Percentiles rank a stretch among this genome's conserved stretches.
Conservation (phyloP, 1,284 basidiomycete genomes). For the Puccinia polysora region DNA sequence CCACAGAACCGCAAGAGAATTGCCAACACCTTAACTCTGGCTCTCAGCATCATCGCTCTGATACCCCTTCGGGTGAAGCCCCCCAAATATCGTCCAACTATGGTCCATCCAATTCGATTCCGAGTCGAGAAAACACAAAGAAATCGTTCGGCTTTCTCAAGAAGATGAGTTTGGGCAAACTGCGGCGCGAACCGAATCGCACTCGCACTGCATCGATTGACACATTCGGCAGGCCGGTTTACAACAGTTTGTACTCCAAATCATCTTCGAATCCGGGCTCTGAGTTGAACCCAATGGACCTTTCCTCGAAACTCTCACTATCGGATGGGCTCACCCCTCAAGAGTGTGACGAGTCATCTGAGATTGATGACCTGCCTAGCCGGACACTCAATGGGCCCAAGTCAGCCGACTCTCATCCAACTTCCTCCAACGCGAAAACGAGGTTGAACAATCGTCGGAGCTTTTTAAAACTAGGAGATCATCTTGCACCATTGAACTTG, state of each 20-base stretch:
- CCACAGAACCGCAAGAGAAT: too few species aligned
- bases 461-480: slow-evolving; percentile 30
- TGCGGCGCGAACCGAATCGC: slow-evolving; percentile 21
- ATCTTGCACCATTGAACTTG: slow-evolving; percentile 5
- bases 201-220: slow-evolving; percentile 19
- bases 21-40: too few species aligned
- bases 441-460: slow-evolving; percentile 23
- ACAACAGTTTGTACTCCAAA: slow-evolving; percentile 1
- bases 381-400: neutral
- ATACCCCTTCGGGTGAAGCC: slow-evolving; percentile 1
- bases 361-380: slow-evolving; percentile 1
- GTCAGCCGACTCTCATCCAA: neutral
- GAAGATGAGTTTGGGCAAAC: slow-evolving; percentile 41
- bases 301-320: slow-evolving; percentile 4
- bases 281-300: neutral
- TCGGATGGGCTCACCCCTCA: slow-evolving; percentile 4
- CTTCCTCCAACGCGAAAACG: neutral
- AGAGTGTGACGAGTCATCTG: slow-evolving; percentile 12
- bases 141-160: slow-evolving; percentile 43
- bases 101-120: neutral
- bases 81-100: neutral
- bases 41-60: neutral
- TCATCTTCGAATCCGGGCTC: neutral
- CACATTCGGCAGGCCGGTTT: neutral
- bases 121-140: slow-evolving; percentile 20